Evolutionary conservation across 495 filamentous ascomycete genomes (phyloP), one percentile per base, ranked within the genome.

Genomic region (Hyaloscypha bicolor): DNA sequence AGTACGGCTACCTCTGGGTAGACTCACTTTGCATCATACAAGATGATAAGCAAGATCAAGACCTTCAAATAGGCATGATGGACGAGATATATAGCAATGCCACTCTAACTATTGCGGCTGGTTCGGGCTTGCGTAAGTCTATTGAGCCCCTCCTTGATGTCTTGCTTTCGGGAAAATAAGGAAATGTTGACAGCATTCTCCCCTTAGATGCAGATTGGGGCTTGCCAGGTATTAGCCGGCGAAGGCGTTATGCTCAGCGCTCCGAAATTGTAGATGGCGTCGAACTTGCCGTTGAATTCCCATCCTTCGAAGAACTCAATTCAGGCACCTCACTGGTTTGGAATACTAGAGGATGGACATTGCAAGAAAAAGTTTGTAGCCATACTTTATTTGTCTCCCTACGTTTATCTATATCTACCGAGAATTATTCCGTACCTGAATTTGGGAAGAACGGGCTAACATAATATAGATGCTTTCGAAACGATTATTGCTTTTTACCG

Each of bases 31-130:
- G n/a, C n/a, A n/a, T n/a, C n/a, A n/a, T n/a, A n/a, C n/a, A 74
- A n/a, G 14, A 29, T 11, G 63, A 69, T 12, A 25, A 29, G 6
- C 29, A 14, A 0, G 63, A 70, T 19, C 74, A 74, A 53, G 68
- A 73, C 25, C 31, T 25, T 0, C 77, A 78, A 45, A 65, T 79
- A 4, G 31, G 58, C 21, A 60, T 67, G 6, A 79, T 79, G 76
- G 71, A 74, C 31, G n/a, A 29, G 3, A 74, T 79, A 12, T 79
- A 79, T 39, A 58, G 39, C 25, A 51, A 37, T 22, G 68, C 65
- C 6, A 39, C 22, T 0, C 56, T 77, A 12, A 78, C 77, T 14
- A 72, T 79, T 29, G 51, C 76, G n/a, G 73, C 71, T 51, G 77
- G 73, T n/a, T 70, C 71, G 14, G 77, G 77, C 29, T 42, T 62